phyloP scores from a whole-genome alignment of 305 asterid genomes.

The Stenogyne calaminthoides region DNA sequence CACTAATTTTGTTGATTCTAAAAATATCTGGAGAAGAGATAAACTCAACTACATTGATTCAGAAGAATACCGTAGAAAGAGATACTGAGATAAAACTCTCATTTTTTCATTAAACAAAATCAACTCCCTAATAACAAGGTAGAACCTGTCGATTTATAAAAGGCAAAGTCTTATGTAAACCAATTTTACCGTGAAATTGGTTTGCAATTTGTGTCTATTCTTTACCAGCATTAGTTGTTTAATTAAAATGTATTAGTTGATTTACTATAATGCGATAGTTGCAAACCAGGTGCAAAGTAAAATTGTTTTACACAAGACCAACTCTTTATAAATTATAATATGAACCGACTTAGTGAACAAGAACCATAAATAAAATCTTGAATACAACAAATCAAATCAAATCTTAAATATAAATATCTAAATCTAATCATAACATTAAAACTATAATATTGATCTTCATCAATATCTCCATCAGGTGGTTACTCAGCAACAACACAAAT shows the following conservation, averaged over 20 bases:
- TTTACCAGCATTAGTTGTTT: too few species aligned
- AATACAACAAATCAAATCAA: not conserved
- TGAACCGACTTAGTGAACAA: not conserved
- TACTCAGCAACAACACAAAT: slow-evolving; percentile 19
- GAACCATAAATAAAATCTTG: not conserved
- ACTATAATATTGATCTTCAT: too few species aligned
- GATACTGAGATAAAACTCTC: not conserved
- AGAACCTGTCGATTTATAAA: not conserved
- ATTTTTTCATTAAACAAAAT: not conserved
- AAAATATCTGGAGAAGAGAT: not conserved
- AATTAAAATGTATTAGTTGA: too few species aligned
- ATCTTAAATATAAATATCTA: not conserved
- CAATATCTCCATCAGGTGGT: not conserved
- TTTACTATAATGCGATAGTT: too few species aligned
- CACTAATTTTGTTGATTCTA: not conserved
- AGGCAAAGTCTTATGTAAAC: too few species aligned
- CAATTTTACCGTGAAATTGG: too few species aligned
- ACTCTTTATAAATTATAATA: not conserved
- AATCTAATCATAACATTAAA: not conserved
- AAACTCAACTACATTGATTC: not conserved
- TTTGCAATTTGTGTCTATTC: too few species aligned
- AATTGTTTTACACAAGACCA: too few species aligned
- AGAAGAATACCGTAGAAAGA: too few species aligned
- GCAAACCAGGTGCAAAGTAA: too few species aligned
- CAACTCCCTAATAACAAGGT: not conserved